A percentile compares a stretch with the other conserved stretches of the same genome.
Conservation (phyloP, 495 filamentous ascomycete species). For the Jackrogersella minutella region DNA sequence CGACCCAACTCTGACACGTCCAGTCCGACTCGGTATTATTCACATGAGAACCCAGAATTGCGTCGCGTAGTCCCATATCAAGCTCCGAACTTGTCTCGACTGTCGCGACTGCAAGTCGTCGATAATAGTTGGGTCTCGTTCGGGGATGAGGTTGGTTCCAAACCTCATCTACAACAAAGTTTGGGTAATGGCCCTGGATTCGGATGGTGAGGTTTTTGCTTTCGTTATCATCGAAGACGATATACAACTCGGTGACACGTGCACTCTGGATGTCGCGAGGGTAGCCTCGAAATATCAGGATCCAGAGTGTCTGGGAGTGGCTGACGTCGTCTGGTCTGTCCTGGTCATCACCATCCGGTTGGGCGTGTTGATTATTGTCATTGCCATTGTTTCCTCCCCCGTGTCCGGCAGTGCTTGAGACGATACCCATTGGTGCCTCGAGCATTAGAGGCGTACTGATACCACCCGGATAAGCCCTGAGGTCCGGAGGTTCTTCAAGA, state of each 20-base stretch:
- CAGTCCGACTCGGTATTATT: constrained; percentile 44
- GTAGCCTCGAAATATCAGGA: constrained; percentile 40
- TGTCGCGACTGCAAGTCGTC: constrained; percentile 44
- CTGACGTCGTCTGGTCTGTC: constrained; percentile 9
- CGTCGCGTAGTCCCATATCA: constrained; percentile 40
- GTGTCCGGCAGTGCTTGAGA: constrained; percentile 33
- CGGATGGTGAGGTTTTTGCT: constrained; percentile 43
- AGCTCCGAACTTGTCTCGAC: constrained; percentile 36
- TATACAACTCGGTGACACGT: constrained; percentile 43
- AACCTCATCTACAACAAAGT: constrained; percentile 37
- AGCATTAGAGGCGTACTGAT: constrained; percentile 27
- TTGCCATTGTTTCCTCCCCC: constrained; percentile 30
- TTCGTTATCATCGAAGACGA: constrained; percentile 45
- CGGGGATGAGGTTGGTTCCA: constrained; percentile 43
- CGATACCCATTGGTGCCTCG: constrained; percentile 38
- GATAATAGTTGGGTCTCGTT: constrained; percentile 42
- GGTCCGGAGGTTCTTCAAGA: constrained; percentile 21
- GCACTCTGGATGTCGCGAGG: constrained; percentile 45
- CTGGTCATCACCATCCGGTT: constrained; percentile 3
- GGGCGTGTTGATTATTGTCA: constrained; percentile 22
- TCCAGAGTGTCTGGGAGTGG: constrained; percentile 39
- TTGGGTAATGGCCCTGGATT: constrained; percentile 42
- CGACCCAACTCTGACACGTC: constrained; percentile 45
- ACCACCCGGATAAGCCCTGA: constrained; percentile 14
- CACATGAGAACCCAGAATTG: constrained; percentile 41